Evolutionary conservation across 2,329 filamentous ascomycete species (phyloP).

Genomic region (Sphaerostilbella broomeana): DNA sequence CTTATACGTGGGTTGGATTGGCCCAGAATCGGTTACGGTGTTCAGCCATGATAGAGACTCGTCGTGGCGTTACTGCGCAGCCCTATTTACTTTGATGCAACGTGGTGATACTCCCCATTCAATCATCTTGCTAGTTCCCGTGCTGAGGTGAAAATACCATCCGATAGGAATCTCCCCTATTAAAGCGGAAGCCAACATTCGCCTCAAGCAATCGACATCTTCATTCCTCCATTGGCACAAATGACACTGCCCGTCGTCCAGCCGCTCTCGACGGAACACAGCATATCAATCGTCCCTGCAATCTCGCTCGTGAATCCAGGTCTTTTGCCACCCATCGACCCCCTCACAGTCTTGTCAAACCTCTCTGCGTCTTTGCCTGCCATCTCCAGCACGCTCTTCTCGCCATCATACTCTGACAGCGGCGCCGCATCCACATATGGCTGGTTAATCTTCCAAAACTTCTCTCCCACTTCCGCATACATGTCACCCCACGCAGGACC

Average conservation of each 20-base stretch:
- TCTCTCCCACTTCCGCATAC: conserved; percentile 35
- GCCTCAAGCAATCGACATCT: conserved; percentile 33
- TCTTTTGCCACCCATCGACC: conserved; percentile 28
- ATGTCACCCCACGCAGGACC: conserved; percentile 49
- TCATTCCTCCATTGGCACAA: conserved; percentile 58
- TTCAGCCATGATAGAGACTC: too few species aligned
- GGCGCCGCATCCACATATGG: conserved; percentile 32
- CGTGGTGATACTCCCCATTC: too few species aligned
- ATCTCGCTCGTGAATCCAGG: conserved; percentile 45
- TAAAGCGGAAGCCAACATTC: neutral
- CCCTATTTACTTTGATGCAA: too few species aligned
- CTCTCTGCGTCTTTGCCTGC: conserved; percentile 26
- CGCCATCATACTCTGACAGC: conserved; percentile 28
- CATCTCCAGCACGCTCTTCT: conserved; percentile 24
- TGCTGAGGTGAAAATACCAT: neutral
- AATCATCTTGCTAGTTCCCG: too few species aligned
- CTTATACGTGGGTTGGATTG: too few species aligned
- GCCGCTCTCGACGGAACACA: conserved; percentile 57
- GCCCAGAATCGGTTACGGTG: too few species aligned
- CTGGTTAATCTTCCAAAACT: conserved; percentile 33
- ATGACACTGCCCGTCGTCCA: conserved; percentile 68
- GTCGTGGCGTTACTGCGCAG: too few species aligned
- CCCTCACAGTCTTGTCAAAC: conserved; percentile 28
- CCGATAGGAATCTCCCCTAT: neutral
- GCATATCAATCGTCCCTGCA: conserved; percentile 64